These are phyloP conservation scores for Diaporthe amygdali DNA, from an alignment of 2,329 filamentous ascomycete genomes.

Conservation along the genomic window DNA sequence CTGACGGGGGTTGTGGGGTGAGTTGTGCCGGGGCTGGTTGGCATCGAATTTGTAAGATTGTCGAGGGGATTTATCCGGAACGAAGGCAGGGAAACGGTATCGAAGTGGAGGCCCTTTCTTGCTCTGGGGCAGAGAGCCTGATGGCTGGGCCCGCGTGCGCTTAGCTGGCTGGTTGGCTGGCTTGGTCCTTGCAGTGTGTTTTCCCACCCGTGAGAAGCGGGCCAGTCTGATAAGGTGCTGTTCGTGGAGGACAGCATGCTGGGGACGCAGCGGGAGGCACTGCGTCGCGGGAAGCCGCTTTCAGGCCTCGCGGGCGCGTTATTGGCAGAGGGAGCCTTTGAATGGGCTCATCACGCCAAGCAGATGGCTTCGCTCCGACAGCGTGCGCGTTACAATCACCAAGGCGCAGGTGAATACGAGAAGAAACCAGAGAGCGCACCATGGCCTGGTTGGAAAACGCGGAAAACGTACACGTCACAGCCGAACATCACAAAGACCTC, in stretches of 20 bases:
- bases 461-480: not conserved
- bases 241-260: not conserved
- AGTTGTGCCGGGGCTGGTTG: too few species aligned
- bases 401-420: not conserved
- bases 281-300: not conserved
- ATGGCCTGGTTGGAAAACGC: not conserved
- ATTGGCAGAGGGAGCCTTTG: too few species aligned
- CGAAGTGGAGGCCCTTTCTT: too few species aligned
- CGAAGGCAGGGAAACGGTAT: too few species aligned
- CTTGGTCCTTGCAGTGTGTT: not conserved
- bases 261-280: too few species aligned
- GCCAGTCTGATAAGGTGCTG: too few species aligned
- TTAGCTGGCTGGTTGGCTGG: not conserved
- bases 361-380: not conserved
- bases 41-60: too few species aligned
- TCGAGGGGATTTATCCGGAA: too few species aligned
- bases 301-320: not conserved
- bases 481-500: not conserved
- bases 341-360: not conserved
- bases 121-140: not conserved
- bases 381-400: not conserved
- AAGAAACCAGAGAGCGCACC: not conserved
- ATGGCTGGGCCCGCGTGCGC: too few species aligned
- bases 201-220: not conserved
- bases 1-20: slow-evolving; percentile 34